Base-by-base conservation (phyloP, 768 basidiomycete genomes). In the Xanthoconium purpureum region DNA sequence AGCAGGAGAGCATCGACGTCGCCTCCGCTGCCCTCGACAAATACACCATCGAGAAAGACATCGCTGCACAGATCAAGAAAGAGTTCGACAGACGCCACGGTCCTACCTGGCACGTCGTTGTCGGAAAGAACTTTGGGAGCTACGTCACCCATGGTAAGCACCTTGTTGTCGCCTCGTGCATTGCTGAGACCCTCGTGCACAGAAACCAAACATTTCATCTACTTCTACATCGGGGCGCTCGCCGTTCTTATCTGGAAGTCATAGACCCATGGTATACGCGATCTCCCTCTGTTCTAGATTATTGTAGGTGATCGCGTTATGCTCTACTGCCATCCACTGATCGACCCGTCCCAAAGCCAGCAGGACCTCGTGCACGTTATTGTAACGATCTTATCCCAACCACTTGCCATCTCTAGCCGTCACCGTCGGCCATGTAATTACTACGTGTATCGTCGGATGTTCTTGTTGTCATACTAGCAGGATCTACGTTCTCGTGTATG, bases 191-290 rank as follows among this genome's bases (percentile, higher is more conserved):
- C 38, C 24, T 42, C 40, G 50, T 52, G 53, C 32, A 20, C 73
- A 97, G 94, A 98, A 83, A 96, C 94, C 62, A 95, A 94, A 74
- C 90, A 97, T 71, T 98, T 98, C 77, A 94, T 98, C 77, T 98
- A 98, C 81, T 96, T 96, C 77, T 98, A 96, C 79, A 80, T 98
- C 71, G 94, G 92, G 54, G 78, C 87, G 36, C 86, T 95, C 65
- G 95, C 95, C 58, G 85, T 98, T 76, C 87, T 98, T 73, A 85
- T 94, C 77, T 94, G 91, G 91, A 94, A 92, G 78, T 93, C 91
- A 82, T 12, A 5, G 5, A 35, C 9, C 33, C 33, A 8, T 42
- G 42, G 24, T 51, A n/a, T n/a, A 56, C 47, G 36, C 49, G 38
- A 61, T 53, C 55, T 50, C 52, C 47, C 43, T 47, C 48, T 51